phyloP scores from a whole-genome alignment of 805 yeast species.

The Yamadazyma philogaea region DNA sequence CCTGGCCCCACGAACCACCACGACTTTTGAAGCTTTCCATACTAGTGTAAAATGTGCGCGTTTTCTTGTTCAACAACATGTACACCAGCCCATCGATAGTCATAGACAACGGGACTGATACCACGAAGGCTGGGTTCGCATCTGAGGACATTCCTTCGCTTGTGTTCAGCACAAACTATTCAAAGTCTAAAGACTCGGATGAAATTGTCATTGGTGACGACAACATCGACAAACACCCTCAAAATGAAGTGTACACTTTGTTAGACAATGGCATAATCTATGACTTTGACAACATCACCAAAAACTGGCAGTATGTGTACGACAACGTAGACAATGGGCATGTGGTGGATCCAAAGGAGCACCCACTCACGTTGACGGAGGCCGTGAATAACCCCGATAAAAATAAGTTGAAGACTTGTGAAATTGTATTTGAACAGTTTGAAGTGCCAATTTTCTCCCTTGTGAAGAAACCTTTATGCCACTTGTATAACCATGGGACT shows the following conservation, averaged over 20 bases:
- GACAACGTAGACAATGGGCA: constrained; percentile 40
- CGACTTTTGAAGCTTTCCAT: not conserved
- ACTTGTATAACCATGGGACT: constrained; percentile 73
- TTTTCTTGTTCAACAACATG: constrained; percentile 15
- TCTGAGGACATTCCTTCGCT: constrained; percentile 60
- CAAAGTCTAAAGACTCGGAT: constrained; percentile 26
- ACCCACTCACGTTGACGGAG: constrained; percentile 63
- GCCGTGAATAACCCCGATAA: constrained; percentile 68
- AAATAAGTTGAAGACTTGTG: constrained; percentile 55
- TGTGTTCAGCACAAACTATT: constrained; percentile 56
- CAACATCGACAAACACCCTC: constrained; percentile 42
- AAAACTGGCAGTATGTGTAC: constrained; percentile 65
- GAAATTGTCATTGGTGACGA: constrained; percentile 44
- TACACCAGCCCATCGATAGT: constrained; percentile 54
- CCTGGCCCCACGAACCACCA: not conserved
- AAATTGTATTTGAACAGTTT: constrained; percentile 71
- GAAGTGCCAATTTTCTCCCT: constrained; percentile 75
- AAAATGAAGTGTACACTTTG: constrained; percentile 53
- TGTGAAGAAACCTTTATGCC: constrained; percentile 73
- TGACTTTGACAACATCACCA: constrained; percentile 67
- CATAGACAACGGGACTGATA: constrained; percentile 63
- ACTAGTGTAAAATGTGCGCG: not conserved
- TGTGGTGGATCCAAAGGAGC: constrained; percentile 52
- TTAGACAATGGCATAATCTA: constrained; percentile 63
- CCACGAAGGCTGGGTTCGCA: constrained; percentile 70